phyloP scores from a whole-genome alignment of 306 rosid species.

The Prunus davidiana region DNA sequence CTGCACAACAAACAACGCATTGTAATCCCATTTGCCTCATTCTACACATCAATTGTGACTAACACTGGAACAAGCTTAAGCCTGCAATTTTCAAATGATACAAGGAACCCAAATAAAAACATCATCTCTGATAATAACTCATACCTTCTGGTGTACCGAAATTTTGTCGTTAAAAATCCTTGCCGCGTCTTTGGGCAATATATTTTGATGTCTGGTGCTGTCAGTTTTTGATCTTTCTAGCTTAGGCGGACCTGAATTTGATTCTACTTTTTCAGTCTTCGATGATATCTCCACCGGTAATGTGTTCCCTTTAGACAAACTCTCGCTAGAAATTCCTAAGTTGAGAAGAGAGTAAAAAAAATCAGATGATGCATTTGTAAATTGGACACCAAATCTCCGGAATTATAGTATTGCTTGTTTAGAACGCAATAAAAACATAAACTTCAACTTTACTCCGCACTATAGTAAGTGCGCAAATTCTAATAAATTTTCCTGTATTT shows the following conservation, averaged over 20 bases:
- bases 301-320: slow-evolving; percentile 42
- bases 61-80: background rate
- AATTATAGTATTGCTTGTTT: background rate
- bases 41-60: background rate
- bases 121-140: background rate
- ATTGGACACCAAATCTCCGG: background rate
- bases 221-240: slow-evolving; percentile 79
- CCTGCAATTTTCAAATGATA: too few species aligned
- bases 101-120: background rate
- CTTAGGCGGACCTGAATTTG: slow-evolving; percentile 41
- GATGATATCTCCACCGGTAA: slow-evolving; percentile 39
- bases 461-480: background rate
- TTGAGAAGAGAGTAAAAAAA: background rate
- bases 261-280: slow-evolving; percentile 35
- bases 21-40: background rate
- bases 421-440: background rate
- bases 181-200: slow-evolving; percentile 69
- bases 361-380: background rate
- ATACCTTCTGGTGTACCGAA: slow-evolving; percentile 70
- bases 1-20: slow-evolving; percentile 48
- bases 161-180: slow-evolving; percentile 61
- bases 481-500: background rate
- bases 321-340: slow-evolving; percentile 49
- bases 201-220: slow-evolving; percentile 43
- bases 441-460: background rate